Base-by-base conservation (phyloP, 192 early-diverging fungal species). In the Dissophora globulifera region DNA sequence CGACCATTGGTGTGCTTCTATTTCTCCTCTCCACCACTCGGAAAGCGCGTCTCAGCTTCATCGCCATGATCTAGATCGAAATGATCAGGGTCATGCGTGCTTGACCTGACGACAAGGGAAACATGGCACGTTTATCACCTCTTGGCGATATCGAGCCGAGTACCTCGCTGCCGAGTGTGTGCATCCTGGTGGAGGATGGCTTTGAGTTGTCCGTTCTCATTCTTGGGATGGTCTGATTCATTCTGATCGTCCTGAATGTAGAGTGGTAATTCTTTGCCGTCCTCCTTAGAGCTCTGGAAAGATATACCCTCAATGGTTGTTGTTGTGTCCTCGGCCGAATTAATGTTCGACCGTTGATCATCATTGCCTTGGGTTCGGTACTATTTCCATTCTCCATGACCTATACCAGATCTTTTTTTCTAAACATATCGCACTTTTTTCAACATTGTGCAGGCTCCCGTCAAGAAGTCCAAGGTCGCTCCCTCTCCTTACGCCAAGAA, bases 401-500 rank as follows among this genome's bases (percentile, higher is more conserved):
- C 72, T 9, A 31, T 58, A 76, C 63, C 64, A 76, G 57, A 75
- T 30, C 50, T 17, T 54, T 60, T 40, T 66, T 75, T 58, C 33
- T 62, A 53, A 61, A 61, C 26, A n/a, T 40, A 50, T 32, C n/a
- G n/a, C 26, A 19, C 23, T 52, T 43, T 16, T 42, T 31, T 53
- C 42, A 29, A 25, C 23, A 15, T 4, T 53, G 15, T 38, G 13
- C 63, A 76, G 72, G 72, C 72, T 65, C 72, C 72, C 64, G 72
- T 59, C 48, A 76, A 76, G 72, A 92, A 91, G 83, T 87, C 89
- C 74, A 98, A 97, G 93, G 93, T 94, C 72, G 97, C 95, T 51
- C 85, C 96, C 49, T 90, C 96, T 58, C 95, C 92, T 75, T 87
- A 86, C 84, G 87, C 87, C 82, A 86, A 85, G 82, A 87, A 88